Conservation (phyloP, 2,329 filamentous ascomycete species). For the Aureobasidium sp. region DNA sequence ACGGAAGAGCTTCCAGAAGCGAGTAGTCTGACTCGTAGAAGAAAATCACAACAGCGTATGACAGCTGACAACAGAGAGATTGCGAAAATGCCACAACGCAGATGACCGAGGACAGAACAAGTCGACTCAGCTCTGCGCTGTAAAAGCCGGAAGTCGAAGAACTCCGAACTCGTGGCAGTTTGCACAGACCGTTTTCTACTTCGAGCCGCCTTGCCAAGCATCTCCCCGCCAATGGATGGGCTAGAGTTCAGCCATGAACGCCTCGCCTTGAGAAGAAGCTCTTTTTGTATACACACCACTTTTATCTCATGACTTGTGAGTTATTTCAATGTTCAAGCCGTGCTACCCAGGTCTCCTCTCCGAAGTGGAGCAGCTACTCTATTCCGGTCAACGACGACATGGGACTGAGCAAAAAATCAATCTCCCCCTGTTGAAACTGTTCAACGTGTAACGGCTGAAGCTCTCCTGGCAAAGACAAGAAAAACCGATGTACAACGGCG, state of each 20-base stretch:
- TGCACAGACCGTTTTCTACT: slow-evolving; percentile 17
- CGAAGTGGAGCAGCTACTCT: slow-evolving; percentile 6
- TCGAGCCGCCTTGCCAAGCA: not conserved
- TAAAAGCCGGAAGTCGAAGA: not conserved
- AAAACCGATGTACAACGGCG: not conserved
- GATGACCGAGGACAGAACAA: slow-evolving; percentile 10
- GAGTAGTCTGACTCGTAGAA: not conserved
- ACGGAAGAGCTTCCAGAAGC: not conserved
- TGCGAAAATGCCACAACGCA: slow-evolving; percentile 15
- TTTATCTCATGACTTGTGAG: not conserved
- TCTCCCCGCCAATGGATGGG: not conserved
- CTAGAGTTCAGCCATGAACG: slow-evolving; percentile 1
- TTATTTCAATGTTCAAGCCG: not conserved
- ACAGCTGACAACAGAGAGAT: slow-evolving; percentile 10
- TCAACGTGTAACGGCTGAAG: slow-evolving; percentile 17
- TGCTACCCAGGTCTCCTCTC: not conserved
- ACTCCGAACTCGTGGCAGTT: not conserved
- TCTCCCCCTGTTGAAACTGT: slow-evolving; percentile 22
- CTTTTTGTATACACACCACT: not conserved
- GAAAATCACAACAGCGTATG: not conserved
- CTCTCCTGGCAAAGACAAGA: slow-evolving; percentile 18
- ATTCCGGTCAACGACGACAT: slow-evolving; percentile 10
- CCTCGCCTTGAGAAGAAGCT: not conserved
- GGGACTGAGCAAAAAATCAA: slow-evolving; percentile 5
- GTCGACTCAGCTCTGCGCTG: not conserved